These are phyloP conservation scores for Emmonsia crescens DNA, from an alignment of 2,329 filamentous ascomycete species.

Conservation along the genomic window DNA sequence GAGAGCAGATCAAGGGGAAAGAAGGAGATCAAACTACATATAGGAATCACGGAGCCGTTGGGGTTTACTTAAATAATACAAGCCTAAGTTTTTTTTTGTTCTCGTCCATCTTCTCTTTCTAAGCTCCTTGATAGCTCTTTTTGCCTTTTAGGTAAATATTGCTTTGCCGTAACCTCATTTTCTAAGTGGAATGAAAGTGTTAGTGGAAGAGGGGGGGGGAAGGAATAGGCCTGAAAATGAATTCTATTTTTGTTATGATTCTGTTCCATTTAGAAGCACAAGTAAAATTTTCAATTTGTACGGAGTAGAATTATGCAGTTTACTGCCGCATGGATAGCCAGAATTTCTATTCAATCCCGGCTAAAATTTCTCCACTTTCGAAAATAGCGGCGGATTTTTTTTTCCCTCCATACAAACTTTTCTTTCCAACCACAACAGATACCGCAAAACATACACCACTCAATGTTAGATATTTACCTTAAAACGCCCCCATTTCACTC, in stretches of 20 bases:
- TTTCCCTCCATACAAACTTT: background rate
- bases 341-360: background rate
- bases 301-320: too few species aligned
- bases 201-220: background rate
- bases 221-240: background rate
- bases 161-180: background rate
- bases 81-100: background rate
- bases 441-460: background rate
- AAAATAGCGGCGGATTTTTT: background rate
- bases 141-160: too few species aligned
- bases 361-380: background rate
- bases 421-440: background rate
- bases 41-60: conserved; percentile 11
- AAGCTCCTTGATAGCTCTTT: too few species aligned
- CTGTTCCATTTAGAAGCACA: background rate
- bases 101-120: background rate
- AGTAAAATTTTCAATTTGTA: background rate
- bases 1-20: background rate
- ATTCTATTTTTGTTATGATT: background rate
- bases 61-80: conserved; percentile 4
- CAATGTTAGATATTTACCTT: too few species aligned
- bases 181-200: background rate
- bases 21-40: background rate
- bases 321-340: too few species aligned
- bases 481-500: background rate